Evolutionary conservation across 495 filamentous ascomycete genomes (phyloP), one percentile per base, ranked within the genome.

Genomic region (Penicillium turbatum): DNA sequence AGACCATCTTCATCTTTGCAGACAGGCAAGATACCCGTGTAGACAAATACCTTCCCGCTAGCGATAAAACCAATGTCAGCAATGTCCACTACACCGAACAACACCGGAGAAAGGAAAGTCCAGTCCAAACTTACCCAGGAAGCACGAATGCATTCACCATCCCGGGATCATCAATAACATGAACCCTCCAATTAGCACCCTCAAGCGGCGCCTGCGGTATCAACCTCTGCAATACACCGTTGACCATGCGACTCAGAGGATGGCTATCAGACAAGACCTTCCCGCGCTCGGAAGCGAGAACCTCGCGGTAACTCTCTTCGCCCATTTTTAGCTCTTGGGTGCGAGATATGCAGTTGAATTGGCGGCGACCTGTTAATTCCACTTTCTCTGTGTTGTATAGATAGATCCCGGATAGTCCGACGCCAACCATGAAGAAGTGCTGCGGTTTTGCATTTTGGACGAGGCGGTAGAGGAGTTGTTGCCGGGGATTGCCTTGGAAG

Each of bases 41-140:
- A 95, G 5, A 97, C 92, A 61, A 97, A 96, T 15, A 97, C 91
- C 61, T 95, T 95, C 2, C 91, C 92, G 7, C 82, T 83, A 51
- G 15, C 31, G 17, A 42, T 36, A 15, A 30, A 36, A 9, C 8
- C 34, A 30, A 15, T 35, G 48, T 43, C 55, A 59, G 63, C 32
- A 48, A 38, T 6, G 29, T 24, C 3, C 10, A 47, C 26, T 11
- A 43, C n/a, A 19, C 42, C 3, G 8, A 39, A 29, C 16, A 34
- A 16, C 26, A 15, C 10, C 35, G 19, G 4, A 26, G 11, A 35
- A 15, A 8, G 30, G 24, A 39, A 30, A 35, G n/a, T n/a, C n/a
- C n/a, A 5, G 40, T 3, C 15, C 3, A n/a, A 13, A 61, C 66
- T 44, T 65, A 81, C 64, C 89, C 90, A 3, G 92, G 92, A 35